phyloP scores from a whole-genome alignment of 805 yeast species.

The Pachysolen tannophilus region DNA sequence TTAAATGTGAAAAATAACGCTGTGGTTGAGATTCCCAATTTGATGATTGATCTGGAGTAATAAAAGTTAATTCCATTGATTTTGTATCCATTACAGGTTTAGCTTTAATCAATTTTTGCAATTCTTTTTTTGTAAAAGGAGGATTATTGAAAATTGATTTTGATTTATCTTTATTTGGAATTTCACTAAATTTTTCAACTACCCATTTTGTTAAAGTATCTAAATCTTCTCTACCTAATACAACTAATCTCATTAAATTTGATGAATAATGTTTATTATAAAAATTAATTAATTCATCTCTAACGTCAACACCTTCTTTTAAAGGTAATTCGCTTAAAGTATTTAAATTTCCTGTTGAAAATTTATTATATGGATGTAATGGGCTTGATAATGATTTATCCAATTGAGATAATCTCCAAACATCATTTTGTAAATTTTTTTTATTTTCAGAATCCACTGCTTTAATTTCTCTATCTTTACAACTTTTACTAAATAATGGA shows the following conservation, averaged over 20 bases:
- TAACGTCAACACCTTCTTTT: constrained; percentile 55
- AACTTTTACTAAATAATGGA: constrained; percentile 64
- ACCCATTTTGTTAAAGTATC: constrained; percentile 71
- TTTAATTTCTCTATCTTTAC: constrained; percentile 86
- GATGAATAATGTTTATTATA: constrained; percentile 70
- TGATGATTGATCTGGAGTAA: constrained; percentile 66
- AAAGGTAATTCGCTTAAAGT: constrained; percentile 69
- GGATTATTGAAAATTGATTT: constrained; percentile 36
- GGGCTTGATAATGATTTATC: constrained; percentile 69
- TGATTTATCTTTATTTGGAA: constrained; percentile 43
- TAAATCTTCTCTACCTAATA: constrained; percentile 74
- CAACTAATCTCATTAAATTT: constrained; percentile 80
- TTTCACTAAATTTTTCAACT: constrained; percentile 49
- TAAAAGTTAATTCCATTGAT: constrained; percentile 58
- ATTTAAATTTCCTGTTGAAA: constrained; percentile 79
- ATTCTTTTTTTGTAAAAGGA: constrained; percentile 41
- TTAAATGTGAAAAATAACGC: constrained; percentile 65
- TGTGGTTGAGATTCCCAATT: constrained; percentile 65
- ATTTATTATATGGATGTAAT: constrained; percentile 76
- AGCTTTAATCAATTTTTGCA: constrained; percentile 50
- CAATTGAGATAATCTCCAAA: constrained; percentile 83
- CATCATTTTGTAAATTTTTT: constrained; percentile 84
- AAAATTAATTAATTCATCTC: constrained; percentile 74
- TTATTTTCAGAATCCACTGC: constrained; percentile 97
- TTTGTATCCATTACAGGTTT: constrained; percentile 80